Percentiles rank a stretch among this genome's conserved stretches.
phyloP scores from a whole-genome alignment of 2,329 filamentous ascomycete genomes.

The Tolypocladium sp. region DNA sequence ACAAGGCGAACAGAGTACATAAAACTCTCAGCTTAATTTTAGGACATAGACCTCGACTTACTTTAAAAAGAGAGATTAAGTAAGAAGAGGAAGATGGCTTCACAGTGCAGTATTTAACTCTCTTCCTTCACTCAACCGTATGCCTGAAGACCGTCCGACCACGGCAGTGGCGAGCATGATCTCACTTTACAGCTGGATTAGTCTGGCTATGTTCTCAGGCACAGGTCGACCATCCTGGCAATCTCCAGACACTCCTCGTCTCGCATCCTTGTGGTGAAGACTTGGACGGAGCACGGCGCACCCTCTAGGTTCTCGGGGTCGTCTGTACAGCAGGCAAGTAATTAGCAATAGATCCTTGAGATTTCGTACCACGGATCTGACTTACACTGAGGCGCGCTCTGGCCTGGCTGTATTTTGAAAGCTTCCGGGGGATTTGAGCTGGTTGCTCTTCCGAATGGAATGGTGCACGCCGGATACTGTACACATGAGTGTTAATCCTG shows the following conservation, averaged over 20 bases:
- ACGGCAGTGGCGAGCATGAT: neutral
- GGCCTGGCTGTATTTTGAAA: conserved; percentile 4
- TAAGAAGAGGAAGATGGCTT: no score
- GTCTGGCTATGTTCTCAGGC: neutral
- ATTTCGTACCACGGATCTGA: neutral
- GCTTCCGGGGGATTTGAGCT: conserved; percentile 1
- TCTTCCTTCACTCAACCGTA: no score
- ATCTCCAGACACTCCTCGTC: conserved; percentile 34
- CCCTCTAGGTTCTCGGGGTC: conserved; percentile 28
- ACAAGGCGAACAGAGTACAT: no score
- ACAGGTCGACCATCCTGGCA: conserved; percentile 7
- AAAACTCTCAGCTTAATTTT: no score
- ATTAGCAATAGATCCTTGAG: neutral
- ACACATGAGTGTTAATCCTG: neutral
- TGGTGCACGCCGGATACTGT: conserved; percentile 41
- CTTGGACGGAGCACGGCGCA: conserved; percentile 34
- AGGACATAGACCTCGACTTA: no score
- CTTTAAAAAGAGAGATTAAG: no score
- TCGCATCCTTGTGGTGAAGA: conserved; percentile 33
- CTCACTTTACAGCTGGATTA: neutral
- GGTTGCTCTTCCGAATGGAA: conserved; percentile 32
- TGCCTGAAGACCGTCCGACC: no score
- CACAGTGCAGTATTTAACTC: no score
- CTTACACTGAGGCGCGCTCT: conserved; percentile 6
- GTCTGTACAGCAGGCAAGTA: conserved; percentile 19